These are phyloP conservation scores for Epichloe uncinata DNA, from an alignment of 2,329 filamentous ascomycete species.

Conservation along the genomic window DNA sequence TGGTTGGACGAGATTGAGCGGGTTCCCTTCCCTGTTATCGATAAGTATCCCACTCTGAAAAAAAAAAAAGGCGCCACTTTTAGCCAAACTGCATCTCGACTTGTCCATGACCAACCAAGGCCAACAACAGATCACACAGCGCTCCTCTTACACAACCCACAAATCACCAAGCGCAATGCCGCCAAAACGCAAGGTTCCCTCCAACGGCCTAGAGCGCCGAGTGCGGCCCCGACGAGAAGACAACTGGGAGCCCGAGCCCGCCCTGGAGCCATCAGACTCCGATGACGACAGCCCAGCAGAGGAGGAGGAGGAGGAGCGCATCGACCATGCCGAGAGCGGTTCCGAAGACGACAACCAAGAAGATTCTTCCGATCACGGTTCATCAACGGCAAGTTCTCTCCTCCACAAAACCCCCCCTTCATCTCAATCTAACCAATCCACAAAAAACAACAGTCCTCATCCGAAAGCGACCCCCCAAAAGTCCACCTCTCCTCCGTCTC, in stretches of 20 bases:
- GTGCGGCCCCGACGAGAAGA: slow-evolving; percentile 32
- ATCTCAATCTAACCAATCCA: neutral
- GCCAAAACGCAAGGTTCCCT: slow-evolving; percentile 26
- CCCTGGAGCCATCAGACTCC: slow-evolving; percentile 10
- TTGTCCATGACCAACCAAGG: neutral
- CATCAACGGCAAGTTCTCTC: slow-evolving; percentile 15
- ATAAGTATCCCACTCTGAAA: slow-evolving; percentile 1
- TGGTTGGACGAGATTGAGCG: too few relatives aligned
- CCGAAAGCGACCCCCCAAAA: slow-evolving; percentile 11
- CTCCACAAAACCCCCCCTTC: slow-evolving; percentile 13
- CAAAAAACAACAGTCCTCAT: neutral
- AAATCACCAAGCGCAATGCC: slow-evolving; percentile 14
- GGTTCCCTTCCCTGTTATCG: slow-evolving; percentile 1
- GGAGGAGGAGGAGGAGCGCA: slow-evolving; percentile 10
- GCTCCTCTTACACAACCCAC: neutral
- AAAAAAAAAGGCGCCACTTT: neutral
- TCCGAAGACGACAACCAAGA: slow-evolving; percentile 18
- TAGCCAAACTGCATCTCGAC: slow-evolving; percentile 8
- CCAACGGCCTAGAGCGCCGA: slow-evolving; percentile 25
- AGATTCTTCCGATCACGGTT: slow-evolving; percentile 15
- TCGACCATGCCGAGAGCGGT: slow-evolving; percentile 15
- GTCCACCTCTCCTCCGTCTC: slow-evolving; percentile 51
- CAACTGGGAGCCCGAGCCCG: slow-evolving; percentile 23
- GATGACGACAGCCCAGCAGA: slow-evolving; percentile 17
- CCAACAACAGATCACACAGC: neutral